Conservation (phyloP, 352 stramenopile genomes). For the Thalassiosira exigua region DNA sequence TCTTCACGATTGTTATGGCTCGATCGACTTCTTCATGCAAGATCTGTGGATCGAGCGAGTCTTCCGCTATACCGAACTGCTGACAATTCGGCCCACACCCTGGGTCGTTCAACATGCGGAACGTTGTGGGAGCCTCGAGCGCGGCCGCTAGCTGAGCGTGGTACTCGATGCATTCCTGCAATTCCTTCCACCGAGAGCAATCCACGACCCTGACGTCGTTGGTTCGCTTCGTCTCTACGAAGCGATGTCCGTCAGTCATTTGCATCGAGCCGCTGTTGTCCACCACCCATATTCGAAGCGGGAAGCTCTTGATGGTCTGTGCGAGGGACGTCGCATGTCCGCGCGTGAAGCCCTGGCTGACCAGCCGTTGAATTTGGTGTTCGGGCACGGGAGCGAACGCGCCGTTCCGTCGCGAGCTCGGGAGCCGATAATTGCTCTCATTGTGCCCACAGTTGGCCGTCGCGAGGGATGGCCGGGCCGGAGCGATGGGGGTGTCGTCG, state of each 20-base stretch:
- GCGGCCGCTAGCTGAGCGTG: too few species aligned
- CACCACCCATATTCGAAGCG: slow-evolving; percentile 80
- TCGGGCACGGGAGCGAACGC: slow-evolving; percentile 17
- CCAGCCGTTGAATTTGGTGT: slow-evolving; percentile 39
- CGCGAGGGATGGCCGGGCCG: slow-evolving; percentile 18
- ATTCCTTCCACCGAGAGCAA: slow-evolving; percentile 82
- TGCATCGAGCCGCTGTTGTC: slow-evolving; percentile 83
- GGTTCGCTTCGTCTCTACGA: slow-evolving; percentile 60
- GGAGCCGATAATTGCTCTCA: slow-evolving; percentile 46
- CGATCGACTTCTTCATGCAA: too few species aligned
- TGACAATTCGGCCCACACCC: too few species aligned
- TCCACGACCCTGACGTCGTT: slow-evolving; percentile 68
- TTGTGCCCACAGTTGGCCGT: neutral
- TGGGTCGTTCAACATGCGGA: too few species aligned
- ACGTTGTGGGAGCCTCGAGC: too few species aligned
- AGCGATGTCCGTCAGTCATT: slow-evolving; percentile 74
- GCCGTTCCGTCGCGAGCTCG: slow-evolving; percentile 26
- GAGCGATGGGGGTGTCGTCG: slow-evolving; percentile 1
- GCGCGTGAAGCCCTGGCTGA: slow-evolving; percentile 68
- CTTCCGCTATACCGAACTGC: too few species aligned
- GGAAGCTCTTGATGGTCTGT: slow-evolving; percentile 64
- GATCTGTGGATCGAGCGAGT: too few species aligned
- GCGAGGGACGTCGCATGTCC: slow-evolving; percentile 65
- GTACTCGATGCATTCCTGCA: too few species aligned
- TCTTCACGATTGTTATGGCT: too few species aligned